Percentiles rank a stretch among this genome's conserved stretches.
phyloP scores from a whole-genome alignment of 331 rosid species.

The Malus hybrid region DNA sequence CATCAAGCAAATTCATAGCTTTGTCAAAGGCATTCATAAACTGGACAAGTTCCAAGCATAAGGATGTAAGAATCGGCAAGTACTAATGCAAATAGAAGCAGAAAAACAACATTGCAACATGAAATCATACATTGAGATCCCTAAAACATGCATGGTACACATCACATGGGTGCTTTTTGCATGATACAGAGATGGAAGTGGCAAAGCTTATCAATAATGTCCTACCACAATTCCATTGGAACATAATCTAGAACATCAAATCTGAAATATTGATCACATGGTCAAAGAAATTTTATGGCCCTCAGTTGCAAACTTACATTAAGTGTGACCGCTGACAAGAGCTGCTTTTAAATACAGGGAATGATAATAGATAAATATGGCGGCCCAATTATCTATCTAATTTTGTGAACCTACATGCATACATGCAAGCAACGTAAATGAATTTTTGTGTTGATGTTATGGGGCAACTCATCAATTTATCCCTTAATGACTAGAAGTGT shows the following conservation, averaged over 20 bases:
- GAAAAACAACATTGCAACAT: not conserved
- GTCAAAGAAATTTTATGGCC: not conserved
- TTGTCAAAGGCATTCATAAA: conserved; percentile 88
- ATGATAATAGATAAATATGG: not conserved
- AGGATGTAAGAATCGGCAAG: not conserved
- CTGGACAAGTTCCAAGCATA: conserved; percentile 43
- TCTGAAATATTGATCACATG: not conserved
- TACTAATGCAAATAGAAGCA: not conserved
- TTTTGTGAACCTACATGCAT: not conserved
- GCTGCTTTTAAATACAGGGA: not conserved
- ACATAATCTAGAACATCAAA: not conserved
- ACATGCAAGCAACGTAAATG: not conserved
- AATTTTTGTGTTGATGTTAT: not conserved
- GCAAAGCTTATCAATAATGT: not conserved
- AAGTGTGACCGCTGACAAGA: not conserved
- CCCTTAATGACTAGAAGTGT: not conserved
- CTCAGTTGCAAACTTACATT: not conserved
- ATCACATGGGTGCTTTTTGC: not conserved
- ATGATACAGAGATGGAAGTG: not conserved
- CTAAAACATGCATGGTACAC: not conserved
- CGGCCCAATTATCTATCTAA: not conserved
- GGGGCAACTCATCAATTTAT: not conserved
- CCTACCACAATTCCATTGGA: not conserved
- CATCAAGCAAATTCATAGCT: conserved; percentile 91
- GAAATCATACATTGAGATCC: not conserved